Conservation (phyloP, 2,329 filamentous ascomycete species). For the Talaromyces sp. region DNA sequence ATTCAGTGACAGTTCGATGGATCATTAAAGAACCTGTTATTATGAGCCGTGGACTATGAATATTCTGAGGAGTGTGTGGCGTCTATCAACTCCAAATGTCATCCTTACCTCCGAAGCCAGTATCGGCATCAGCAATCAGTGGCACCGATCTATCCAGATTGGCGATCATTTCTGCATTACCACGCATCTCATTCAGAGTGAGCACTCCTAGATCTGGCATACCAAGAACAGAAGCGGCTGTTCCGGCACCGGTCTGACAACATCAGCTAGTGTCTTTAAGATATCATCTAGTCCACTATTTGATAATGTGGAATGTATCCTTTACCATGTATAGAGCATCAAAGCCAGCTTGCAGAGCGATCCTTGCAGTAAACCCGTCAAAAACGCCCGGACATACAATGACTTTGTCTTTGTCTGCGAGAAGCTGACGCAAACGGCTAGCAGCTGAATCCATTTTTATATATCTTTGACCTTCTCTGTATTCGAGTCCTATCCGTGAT, state of each 20-base stretch:
- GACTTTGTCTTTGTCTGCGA: slow-evolving; percentile 38
- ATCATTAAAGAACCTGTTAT: slow-evolving; percentile 31
- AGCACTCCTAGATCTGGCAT: slow-evolving; percentile 60
- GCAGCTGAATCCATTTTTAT: slow-evolving; percentile 10
- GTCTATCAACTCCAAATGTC: not conserved
- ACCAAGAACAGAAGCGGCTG: slow-evolving; percentile 56
- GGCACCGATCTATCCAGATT: slow-evolving; percentile 52
- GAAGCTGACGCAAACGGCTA: slow-evolving; percentile 34
- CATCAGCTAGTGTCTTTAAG: not conserved
- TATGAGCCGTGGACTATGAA: not conserved
- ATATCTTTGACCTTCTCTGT: not conserved
- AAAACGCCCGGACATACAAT: slow-evolving; percentile 62
- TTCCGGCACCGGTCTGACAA: slow-evolving; percentile 57
- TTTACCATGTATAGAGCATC: slow-evolving; percentile 63
- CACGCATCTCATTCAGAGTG: slow-evolving; percentile 58
- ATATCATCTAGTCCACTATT: not conserved
- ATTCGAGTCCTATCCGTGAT: not conserved
- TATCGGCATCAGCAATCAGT: slow-evolving; percentile 56
- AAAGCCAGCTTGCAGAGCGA: slow-evolving; percentile 59
- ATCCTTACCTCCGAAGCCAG: slow-evolving; percentile 45
- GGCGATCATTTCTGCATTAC: slow-evolving; percentile 62
- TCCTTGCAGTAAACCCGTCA: slow-evolving; percentile 61
- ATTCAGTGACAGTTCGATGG: slow-evolving; percentile 41
- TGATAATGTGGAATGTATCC: not conserved
- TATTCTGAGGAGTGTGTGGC: not conserved